Evolutionary conservation across 2,329 filamentous ascomycete species (phyloP).

Genomic region (Tolypocladium endophyticum): DNA sequence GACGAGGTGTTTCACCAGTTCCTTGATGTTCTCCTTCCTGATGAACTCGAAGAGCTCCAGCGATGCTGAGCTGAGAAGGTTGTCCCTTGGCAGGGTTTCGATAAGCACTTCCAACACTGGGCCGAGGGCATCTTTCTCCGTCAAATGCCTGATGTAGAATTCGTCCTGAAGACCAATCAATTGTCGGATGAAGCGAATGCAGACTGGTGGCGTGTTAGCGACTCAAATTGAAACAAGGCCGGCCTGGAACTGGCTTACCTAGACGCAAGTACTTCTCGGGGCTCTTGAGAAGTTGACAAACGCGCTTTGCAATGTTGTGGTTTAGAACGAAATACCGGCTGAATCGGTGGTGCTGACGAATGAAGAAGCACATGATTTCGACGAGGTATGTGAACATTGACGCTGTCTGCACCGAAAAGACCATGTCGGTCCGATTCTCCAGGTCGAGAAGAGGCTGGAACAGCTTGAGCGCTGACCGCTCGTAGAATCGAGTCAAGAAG

Average conservation of each 20-base stretch:
- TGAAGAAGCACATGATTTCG: slow-evolving; percentile 88
- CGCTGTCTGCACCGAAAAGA: slow-evolving; percentile 72
- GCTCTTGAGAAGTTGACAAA: slow-evolving; percentile 71
- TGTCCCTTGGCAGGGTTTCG: slow-evolving; percentile 82
- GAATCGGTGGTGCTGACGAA: slow-evolving; percentile 76
- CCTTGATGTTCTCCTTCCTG: slow-evolving; percentile 69
- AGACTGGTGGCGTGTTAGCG: slow-evolving; percentile 43
- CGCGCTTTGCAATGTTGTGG: slow-evolving; percentile 65
- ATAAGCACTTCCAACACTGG: slow-evolving; percentile 77
- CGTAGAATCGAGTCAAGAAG: slow-evolving; percentile 84
- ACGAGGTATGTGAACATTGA: slow-evolving; percentile 87
- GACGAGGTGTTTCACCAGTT: slow-evolving; percentile 73
- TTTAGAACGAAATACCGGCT: slow-evolving; percentile 81
- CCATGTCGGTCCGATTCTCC: slow-evolving; percentile 56
- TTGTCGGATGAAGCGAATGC: slow-evolving; percentile 87
- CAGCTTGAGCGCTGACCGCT: slow-evolving; percentile 71
- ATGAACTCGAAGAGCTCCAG: slow-evolving; percentile 91
- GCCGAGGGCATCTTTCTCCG: slow-evolving; percentile 69
- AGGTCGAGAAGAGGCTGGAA: slow-evolving; percentile 81
- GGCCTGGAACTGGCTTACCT: slow-evolving; percentile 40
- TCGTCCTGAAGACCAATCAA: slow-evolving; percentile 80
- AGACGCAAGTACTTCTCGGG: slow-evolving; percentile 89
- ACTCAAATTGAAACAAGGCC: slow-evolving; percentile 5
- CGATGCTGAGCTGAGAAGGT: slow-evolving; percentile 85
- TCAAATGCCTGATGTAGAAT: slow-evolving; percentile 79